Conservation (phyloP, 2,329 filamentous ascomycete genomes). For the Cadophora gregata region DNA sequence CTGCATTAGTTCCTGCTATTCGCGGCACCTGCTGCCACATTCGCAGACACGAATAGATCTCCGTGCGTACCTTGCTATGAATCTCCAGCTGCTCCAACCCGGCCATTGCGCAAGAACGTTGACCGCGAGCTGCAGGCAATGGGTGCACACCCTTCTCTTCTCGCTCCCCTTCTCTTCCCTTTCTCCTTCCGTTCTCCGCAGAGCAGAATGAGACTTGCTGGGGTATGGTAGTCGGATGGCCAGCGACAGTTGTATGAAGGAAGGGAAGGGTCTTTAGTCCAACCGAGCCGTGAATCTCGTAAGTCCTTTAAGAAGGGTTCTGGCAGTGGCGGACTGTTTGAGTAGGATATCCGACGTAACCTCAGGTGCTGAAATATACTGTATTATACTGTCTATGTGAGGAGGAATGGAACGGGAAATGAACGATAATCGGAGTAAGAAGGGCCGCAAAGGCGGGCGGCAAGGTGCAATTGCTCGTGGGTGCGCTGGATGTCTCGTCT, state of each 20-base stretch:
- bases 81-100: constrained; percentile 97
- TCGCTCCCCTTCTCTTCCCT: too few relatives aligned
- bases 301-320: too few relatives aligned
- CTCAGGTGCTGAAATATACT: too few relatives aligned
- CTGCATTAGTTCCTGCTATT: constrained; percentile 33
- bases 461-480: not conserved
- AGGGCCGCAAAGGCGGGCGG: not conserved
- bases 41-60: constrained; percentile 33
- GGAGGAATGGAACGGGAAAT: too few relatives aligned
- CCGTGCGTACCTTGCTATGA: constrained; percentile 83
- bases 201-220: too few relatives aligned
- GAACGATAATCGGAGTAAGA: too few relatives aligned
- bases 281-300: too few relatives aligned
- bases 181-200: too few relatives aligned
- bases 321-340: too few relatives aligned
- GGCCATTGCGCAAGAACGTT: constrained; percentile 74
- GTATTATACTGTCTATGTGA: too few relatives aligned
- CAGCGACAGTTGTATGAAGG: not conserved
- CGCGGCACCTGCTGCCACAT: constrained; percentile 3
- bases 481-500: not conserved
- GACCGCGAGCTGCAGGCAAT: constrained; percentile 19
- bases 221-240: not conserved
- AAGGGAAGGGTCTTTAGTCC: too few relatives aligned
- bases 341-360: too few relatives aligned
- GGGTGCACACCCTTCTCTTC: constrained; percentile 19